These are phyloP conservation scores for Luvunga scandens DNA, from an alignment of 345 rosid species.

Conservation along the genomic window DNA sequence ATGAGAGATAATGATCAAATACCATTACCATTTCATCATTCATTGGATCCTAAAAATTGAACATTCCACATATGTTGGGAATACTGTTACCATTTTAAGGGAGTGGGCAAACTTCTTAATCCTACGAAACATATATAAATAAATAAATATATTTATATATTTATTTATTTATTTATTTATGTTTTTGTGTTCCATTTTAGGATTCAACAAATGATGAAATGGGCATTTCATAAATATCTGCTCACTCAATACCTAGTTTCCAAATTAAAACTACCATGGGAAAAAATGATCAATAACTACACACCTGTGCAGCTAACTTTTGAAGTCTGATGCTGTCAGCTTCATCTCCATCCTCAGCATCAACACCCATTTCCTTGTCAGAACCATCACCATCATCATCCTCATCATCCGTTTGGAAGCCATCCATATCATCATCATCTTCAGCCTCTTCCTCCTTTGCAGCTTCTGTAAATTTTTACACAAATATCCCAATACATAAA, in stretches of 20 bases:
- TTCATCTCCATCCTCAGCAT: conserved; percentile 94
- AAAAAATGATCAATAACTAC: conserved; percentile 10
- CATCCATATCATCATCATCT: conserved; percentile 92
- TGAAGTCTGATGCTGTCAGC: conserved; percentile 74
- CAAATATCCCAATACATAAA: background rate
- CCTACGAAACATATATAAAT: too few relatives aligned
- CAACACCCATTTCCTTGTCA: conserved; percentile 94
- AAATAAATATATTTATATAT: too few relatives aligned
- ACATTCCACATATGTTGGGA: too few relatives aligned
- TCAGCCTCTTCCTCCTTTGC: conserved; percentile 79
- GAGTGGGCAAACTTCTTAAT: background rate
- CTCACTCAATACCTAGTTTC: background rate
- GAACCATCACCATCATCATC: conserved; percentile 81
- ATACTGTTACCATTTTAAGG: background rate
- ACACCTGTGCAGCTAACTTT: conserved; percentile 91
- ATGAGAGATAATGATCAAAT: too few relatives aligned
- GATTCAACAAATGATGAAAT: background rate
- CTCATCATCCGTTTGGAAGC: conserved; percentile 86
- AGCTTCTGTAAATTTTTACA: conserved; percentile 51
- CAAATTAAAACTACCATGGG: background rate
- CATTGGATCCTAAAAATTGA: too few relatives aligned
- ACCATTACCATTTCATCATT: too few relatives aligned
- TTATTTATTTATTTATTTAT: too few relatives aligned
- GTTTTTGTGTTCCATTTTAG: background rate
- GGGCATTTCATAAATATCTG: background rate